Base-by-base conservation (phyloP, 306 rosid genomes). In the Prunus padus region DNA sequence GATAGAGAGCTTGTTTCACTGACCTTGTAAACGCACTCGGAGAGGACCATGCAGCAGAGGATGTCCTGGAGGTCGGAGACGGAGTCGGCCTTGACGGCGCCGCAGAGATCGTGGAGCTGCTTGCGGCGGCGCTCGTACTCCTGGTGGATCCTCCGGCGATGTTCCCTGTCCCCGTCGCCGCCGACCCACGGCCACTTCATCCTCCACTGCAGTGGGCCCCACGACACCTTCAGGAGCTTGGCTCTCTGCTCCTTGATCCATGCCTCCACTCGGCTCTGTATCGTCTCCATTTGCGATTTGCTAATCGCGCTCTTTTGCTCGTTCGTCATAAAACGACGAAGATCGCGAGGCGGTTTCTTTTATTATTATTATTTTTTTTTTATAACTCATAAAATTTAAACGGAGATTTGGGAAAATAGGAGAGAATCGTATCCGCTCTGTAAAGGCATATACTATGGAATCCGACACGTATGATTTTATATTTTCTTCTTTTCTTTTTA, bases 21-120 rank as follows among this genome's bases (percentile, higher is more conserved):
- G 40, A 92, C 99, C 98, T 95, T 92, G 90, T 92, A 95, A 68
- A 95, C 99, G 81, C 97, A 92, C 59, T 95, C 98, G 45, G 98
- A 88, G 63, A 95, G 97, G 4, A 92, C 96, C 97, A 95, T 95
- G 90, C 97, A 90, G 72, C 97, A 85, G 23, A 95, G 90, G 57
- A 95, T 88, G 73, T 92, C 99, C 83, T 89, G 99, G 84, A 95
- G 83, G 52, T 95, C 99, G 22, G 96, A 70, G 14, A 92, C 37
- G 2, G 99, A 89, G 12, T 92, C 97, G 3, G 91, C 90, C 83
- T 87, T 90, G 64, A 92, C 77, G 5, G 97, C 90, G 31, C 30
- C 77, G 62, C 97, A 90, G 80, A 95, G 92, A 67, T 88, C 87
- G 23, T 82, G 85, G 30, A 93, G 91, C 42, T 89, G 98, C 81